A percentile compares a stretch with the other conserved stretches of the same genome.
Evolutionary conservation across 139 green algal species (phyloP).

Genomic region (Prasinococcaceae sp.): DNA sequence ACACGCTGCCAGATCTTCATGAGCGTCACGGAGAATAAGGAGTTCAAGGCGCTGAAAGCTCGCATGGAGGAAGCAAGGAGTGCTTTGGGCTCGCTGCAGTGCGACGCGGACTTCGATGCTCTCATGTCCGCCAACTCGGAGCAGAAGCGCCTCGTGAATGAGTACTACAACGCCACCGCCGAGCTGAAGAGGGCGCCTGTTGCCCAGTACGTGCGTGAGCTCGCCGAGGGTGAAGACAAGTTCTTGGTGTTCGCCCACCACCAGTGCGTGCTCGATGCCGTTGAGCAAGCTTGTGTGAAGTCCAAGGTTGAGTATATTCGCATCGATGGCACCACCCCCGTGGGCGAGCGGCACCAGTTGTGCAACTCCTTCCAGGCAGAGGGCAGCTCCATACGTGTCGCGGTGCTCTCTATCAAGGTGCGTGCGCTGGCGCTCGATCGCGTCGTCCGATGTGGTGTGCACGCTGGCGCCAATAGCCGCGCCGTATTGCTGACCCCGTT

Average conservation of each 20-base stretch:
- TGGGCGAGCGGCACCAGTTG: slow-evolving; percentile 26
- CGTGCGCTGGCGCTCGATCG: no score
- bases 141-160: slow-evolving; percentile 34
- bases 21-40: not conserved
- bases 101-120: slow-evolving; percentile 7
- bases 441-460: no score
- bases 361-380: slow-evolving; percentile 30
- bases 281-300: slow-evolving; percentile 31
- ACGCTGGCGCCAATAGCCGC: no score
- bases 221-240: slow-evolving; percentile 51
- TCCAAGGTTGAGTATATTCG: slow-evolving; percentile 43
- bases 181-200: slow-evolving; percentile 46
- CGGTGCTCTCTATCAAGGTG: slow-evolving; percentile 19
- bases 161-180: slow-evolving; percentile 48
- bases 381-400: not conserved
- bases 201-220: slow-evolving; percentile 49
- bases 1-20: slow-evolving; percentile 52
- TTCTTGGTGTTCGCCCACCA: slow-evolving; percentile 92
- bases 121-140: not conserved
- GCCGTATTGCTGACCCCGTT: no score
- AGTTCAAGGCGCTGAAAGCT: not conserved
- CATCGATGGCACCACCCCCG: slow-evolving; percentile 56
- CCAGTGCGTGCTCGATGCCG: slow-evolving; percentile 48
- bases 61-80: not conserved
- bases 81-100: not conserved